Base-by-base conservation (phyloP, 2,329 filamentous ascomycete species). In the Penicillium sp. region DNA sequence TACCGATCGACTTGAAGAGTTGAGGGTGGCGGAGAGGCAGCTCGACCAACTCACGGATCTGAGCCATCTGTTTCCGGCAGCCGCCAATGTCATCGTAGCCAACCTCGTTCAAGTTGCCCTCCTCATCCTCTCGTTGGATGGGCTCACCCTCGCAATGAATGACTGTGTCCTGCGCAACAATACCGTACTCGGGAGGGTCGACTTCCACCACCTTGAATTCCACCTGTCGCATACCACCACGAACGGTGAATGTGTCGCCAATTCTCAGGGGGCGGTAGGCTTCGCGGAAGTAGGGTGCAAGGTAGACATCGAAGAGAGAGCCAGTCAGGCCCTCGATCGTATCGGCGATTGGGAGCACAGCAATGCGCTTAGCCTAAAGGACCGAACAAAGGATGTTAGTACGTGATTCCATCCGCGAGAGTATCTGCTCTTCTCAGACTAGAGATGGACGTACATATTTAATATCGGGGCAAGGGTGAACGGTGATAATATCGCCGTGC, bases 191-290 rank as follows among this genome's bases (percentile, higher is more conserved):
- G 69, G 95, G 95, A 51, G 95, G 93, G 73, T 99, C 95, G 52
- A 99, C 93, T 82, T 99, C 95, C 52, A 99, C 94, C 45, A 99
- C 94, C 85, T 99, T 99, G 85, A 99, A 99, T 77, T 99, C 95
- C 38, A 99, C 95, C 80, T 97, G 94, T 79, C 95, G 89, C 95
- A 99, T 99, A 76, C 93, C 94, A 81, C 94, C 95, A 74, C 95
- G 90, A 64, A 95, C 92, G 78, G 93, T 97, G 85, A 99, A 99
- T 60, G 97, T 87, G 76, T 99, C 95, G 73, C 95, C 95, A 85
- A 98, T 95, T 77, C 93, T 90, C 64, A 99, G 93, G 58, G 95
- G 95, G 77, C 95, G 87, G 85, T 99, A 99, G 66, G 95, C 94
- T 85, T 99, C 95, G 73, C 94, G 92, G 89, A 99, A 99, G 84